Evolutionary conservation across 345 rosid genomes (phyloP).

Genomic region (Murraya paniculata): DNA sequence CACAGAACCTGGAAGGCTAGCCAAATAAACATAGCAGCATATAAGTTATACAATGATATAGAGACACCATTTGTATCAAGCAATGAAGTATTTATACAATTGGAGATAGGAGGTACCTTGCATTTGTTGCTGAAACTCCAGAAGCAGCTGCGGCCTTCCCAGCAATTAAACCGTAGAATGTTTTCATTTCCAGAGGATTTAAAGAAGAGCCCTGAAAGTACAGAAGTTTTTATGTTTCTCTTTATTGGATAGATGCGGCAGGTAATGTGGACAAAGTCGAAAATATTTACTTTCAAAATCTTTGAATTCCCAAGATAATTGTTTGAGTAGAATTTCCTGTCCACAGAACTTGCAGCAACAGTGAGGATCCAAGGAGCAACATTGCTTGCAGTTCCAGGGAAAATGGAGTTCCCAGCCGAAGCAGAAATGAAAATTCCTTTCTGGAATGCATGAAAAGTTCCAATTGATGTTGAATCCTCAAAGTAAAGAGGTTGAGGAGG

Average conservation of each 20-base stretch:
- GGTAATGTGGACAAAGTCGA: background rate
- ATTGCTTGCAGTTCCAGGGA: constrained; percentile 31
- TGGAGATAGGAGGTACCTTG: constrained; percentile 27
- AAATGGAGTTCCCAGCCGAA: constrained; percentile 42
- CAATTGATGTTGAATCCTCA: constrained; percentile 27
- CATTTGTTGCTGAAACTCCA: constrained; percentile 40
- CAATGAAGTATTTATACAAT: background rate
- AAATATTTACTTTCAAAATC: constrained; percentile 24
- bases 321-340: constrained; percentile 32
- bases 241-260: background rate
- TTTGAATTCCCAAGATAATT: constrained; percentile 32
- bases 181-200: constrained; percentile 40
- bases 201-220: constrained; percentile 38
- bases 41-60: background rate
- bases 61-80: background rate
- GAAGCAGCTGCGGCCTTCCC: constrained; percentile 47
- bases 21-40: background rate
- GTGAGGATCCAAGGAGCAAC: constrained; percentile 53
- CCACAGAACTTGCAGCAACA: constrained; percentile 48
- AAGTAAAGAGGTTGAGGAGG: constrained; percentile 42
- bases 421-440: constrained; percentile 44
- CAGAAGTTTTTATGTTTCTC: background rate
- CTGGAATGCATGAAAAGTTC: constrained; percentile 48
- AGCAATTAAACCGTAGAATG: constrained; percentile 25
- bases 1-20: background rate